phyloP scores from a whole-genome alignment of 2,329 filamentous ascomycete genomes.

The Diplodia scrobiculata region DNA sequence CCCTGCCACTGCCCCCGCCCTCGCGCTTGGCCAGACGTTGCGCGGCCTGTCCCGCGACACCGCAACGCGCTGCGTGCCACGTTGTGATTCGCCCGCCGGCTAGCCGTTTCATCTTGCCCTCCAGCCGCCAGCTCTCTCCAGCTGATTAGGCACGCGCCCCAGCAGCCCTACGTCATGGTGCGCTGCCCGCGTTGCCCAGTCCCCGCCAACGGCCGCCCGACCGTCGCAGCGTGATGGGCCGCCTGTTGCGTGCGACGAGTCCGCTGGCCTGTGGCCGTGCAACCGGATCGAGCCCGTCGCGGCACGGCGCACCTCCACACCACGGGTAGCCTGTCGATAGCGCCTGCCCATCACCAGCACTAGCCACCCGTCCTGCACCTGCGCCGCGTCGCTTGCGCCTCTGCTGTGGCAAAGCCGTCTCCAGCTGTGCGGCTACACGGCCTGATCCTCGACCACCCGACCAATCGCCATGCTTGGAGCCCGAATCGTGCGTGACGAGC shows the following conservation, averaged over 20 bases:
- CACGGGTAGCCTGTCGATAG: slow-evolving; percentile 20
- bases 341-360: slow-evolving; percentile 3
- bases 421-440: neutral
- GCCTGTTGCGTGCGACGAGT: neutral
- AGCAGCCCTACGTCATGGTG: slow-evolving; percentile 19
- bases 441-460: neutral
- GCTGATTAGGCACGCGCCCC: slow-evolving; percentile 20
- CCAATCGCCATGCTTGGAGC: neutral
- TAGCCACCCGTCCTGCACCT: neutral
- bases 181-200: neutral
- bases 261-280: slow-evolving; percentile 20
- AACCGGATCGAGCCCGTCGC: slow-evolving; percentile 8
- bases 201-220: slow-evolving; percentile 11
- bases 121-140: neutral
- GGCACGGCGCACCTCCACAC: slow-evolving; percentile 12
- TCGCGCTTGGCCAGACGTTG: neutral
- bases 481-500: slow-evolving; percentile 9
- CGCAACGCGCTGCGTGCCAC: slow-evolving; percentile 14
- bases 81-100: slow-evolving; percentile 11
- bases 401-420: slow-evolving; percentile 8
- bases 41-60: slow-evolving; percentile 19
- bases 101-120: slow-evolving; percentile 19
- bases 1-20: slow-evolving; percentile 9
- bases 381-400: slow-evolving; percentile 21
- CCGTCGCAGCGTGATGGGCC: neutral